Evolutionary conservation across 2,329 filamentous ascomycete genomes (phyloP).

Genomic region (Phaeosphaeria sp.): DNA sequence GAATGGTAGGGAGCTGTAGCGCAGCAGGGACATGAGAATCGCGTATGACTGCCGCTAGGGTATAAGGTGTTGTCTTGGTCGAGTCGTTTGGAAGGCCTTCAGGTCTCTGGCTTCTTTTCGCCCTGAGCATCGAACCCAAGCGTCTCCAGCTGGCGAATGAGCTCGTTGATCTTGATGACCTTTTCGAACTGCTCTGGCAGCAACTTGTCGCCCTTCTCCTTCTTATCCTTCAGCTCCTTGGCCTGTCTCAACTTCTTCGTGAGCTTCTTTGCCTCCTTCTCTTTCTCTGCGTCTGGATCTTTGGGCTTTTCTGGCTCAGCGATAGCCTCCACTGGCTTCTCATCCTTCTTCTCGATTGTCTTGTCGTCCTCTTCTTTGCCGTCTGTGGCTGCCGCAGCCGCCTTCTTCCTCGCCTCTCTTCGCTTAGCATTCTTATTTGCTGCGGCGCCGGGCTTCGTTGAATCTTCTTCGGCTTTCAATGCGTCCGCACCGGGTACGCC

Average conservation of each 20-base stretch:
- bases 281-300: conserved; percentile 78
- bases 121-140: conserved; percentile 85
- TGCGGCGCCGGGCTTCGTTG: conserved; percentile 57
- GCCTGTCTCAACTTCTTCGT: conserved; percentile 97
- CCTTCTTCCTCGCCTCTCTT: conserved; percentile 70
- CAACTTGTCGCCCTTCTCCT: conserved; percentile 81
- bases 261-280: conserved; percentile 91
- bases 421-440: conserved; percentile 88
- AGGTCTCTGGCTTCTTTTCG: conserved; percentile 60
- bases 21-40: not conserved
- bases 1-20: not conserved
- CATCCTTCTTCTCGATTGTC: conserved; percentile 26
- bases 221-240: conserved; percentile 87
- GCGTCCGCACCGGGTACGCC: conserved; percentile 77
- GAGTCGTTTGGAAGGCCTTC: conserved; percentile 8
- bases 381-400: conserved; percentile 46
- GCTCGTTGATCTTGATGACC: conserved; percentile 94
- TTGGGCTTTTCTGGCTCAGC: conserved; percentile 33
- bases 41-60: not conserved
- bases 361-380: conserved; percentile 62
- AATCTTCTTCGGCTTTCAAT: conserved; percentile 53
- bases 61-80: not conserved
- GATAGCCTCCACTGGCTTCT: conserved; percentile 17
- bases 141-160: conserved; percentile 84
- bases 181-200: conserved; percentile 96